Percentiles rank a stretch among this genome's conserved stretches.
Evolutionary conservation across 768 basidiomycete species (phyloP).

Genomic region (Rhodotorula diobovata): DNA sequence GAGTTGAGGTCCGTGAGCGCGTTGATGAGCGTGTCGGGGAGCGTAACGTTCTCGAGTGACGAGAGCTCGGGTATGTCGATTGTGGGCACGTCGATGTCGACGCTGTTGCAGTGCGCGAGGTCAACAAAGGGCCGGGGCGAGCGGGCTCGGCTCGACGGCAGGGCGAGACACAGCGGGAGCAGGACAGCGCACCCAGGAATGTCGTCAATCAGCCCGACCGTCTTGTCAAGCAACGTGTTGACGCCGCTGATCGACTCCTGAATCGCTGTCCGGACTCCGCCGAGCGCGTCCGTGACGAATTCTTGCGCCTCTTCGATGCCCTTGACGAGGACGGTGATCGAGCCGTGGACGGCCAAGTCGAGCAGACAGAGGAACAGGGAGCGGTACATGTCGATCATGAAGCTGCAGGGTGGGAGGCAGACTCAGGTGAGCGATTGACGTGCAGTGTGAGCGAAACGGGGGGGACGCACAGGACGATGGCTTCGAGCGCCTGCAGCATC

Average conservation of each 20-base stretch:
- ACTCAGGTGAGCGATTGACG: too few species aligned
- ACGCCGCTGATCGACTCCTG: slow-evolving; percentile 10
- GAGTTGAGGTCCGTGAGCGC: slow-evolving; percentile 70
- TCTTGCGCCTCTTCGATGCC: slow-evolving; percentile 71
- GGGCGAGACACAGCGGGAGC: background rate
- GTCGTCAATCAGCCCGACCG: slow-evolving; percentile 21
- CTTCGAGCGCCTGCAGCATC: slow-evolving; percentile 16
- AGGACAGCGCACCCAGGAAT: slow-evolving; percentile 26
- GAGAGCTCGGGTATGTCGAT: slow-evolving; percentile 71
- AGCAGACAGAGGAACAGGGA: slow-evolving; percentile 91
- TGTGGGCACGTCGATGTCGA: slow-evolving; percentile 56
- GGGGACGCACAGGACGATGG: slow-evolving; percentile 24
- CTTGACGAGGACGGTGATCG: slow-evolving; percentile 68
- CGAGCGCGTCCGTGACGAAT: slow-evolving; percentile 19
- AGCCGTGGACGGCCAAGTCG: slow-evolving; percentile 79
- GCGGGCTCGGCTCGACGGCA: too few species aligned
- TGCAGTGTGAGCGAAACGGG: too few species aligned
- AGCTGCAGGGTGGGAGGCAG: slow-evolving; percentile 72
- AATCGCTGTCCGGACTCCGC: slow-evolving; percentile 12
- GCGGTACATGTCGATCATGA: slow-evolving; percentile 85
- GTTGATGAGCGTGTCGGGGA: slow-evolving; percentile 71
- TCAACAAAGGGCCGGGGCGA: background rate
- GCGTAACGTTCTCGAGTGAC: slow-evolving; percentile 67
- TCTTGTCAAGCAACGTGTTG: slow-evolving; percentile 25
- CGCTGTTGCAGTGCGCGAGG: background rate